Evolutionary conservation across 345 rosid genomes (phyloP), one percentile per base, ranked within the genome.

Genomic region (Arabis alpina): DNA sequence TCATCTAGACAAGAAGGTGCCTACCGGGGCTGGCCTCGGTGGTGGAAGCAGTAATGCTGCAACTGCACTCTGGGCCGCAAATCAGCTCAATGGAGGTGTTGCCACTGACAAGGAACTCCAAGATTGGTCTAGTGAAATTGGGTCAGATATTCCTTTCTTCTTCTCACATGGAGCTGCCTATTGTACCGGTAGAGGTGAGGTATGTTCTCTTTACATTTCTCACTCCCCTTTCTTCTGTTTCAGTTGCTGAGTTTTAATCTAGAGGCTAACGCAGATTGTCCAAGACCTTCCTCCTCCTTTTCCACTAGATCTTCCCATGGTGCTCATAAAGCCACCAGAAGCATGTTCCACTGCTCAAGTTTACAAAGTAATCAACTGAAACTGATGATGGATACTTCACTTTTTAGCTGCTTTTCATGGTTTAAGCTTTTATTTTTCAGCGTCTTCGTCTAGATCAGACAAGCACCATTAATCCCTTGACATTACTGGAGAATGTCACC

Each of bases 11-110:
- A 91, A 94, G 79, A 87, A 80, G 71, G 93, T 89, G 70, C 97
- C 97, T 15, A 87, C 92, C 0, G 99, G 99, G 28, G 97, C 96
- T 30, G 99, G 97, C 28, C 95, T 94, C 43, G 97, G 95, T 50
- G 97, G 99, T 77, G 99, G 99, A 71, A 91, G 96, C 76, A 88
- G 97, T 78, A 91, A 94, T 83, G 99, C 97, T 61, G 97, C 97
- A 43, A 94, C 97, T 30, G 97, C 99, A 25, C 92, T 94, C 32
- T 94, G 99, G 99, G 99, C 97, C 6, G 99, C 96, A 45, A 94
- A 94, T 81, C 88, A 88, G 79, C 87, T 91, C 78, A 87, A 82
- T 71, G 90, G 96, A 37, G 69, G 83, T 79, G 57, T 74, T 67
- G 99, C 83, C 37, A 80, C 90, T 10, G 96, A 94, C 82, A 86